Conservation (phyloP, 2,329 filamentous ascomycete species). For the Aureobasidium sp. region DNA sequence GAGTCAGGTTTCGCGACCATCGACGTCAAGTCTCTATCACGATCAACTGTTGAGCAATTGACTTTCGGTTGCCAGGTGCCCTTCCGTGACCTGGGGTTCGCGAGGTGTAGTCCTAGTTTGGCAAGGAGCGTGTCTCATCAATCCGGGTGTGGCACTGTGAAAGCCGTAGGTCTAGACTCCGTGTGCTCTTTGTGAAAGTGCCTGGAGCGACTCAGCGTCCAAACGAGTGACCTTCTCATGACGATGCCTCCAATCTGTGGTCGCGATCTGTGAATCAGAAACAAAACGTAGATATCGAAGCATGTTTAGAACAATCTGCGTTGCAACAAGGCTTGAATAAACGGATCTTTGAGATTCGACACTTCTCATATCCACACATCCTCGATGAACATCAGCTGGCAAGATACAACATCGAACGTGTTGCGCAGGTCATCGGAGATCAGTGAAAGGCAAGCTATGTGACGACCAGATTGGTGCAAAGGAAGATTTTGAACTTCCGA, state of each 20-base stretch:
- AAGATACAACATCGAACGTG: not conserved
- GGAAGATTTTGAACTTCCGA: not conserved
- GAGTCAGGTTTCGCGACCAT: not conserved
- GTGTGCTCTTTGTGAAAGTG: not conserved
- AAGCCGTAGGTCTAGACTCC: not conserved
- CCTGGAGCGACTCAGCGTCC: not conserved
- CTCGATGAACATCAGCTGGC: not conserved
- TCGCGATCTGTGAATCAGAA: not conserved
- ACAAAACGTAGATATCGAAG: constrained; percentile 11
- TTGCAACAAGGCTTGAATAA: not conserved
- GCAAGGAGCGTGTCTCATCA: not conserved
- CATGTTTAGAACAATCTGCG: not conserved
- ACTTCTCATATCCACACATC: not conserved
- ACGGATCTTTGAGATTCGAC: not conserved
- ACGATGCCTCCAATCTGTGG: not conserved
- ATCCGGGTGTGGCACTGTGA: not conserved
- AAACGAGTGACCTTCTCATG: too few relatives aligned
- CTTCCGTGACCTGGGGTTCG: not conserved
- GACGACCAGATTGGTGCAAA: not conserved
- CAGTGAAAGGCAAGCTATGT: not conserved
- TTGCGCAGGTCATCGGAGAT: not conserved
- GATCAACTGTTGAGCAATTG: not conserved
- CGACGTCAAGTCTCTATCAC: not conserved
- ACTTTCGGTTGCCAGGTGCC: not conserved
- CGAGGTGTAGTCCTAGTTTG: not conserved